These are phyloP conservation scores for Fusarium sterilihyphosum DNA, from an alignment of 2,329 filamentous ascomycete species.

Conservation along the genomic window DNA sequence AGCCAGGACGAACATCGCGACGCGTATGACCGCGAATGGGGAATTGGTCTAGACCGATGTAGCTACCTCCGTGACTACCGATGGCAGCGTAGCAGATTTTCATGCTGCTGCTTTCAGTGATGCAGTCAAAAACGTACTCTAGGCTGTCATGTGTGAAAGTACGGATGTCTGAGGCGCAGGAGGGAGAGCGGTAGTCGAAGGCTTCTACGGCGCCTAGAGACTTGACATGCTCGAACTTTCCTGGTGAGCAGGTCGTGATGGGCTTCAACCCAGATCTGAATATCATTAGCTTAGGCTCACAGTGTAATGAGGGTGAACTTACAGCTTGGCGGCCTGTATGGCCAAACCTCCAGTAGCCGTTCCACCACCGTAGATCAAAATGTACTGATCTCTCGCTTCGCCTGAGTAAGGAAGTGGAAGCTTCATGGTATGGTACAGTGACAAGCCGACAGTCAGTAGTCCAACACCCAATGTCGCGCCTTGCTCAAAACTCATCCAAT, in stretches of 20 bases:
- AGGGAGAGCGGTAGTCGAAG: conserved; percentile 1
- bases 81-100: conserved; percentile 1
- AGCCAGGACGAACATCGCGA: conserved; percentile 32
- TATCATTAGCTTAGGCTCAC: not conserved
- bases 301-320: not conserved
- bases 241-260: not conserved
- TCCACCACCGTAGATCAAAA: not conserved
- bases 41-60: conserved; percentile 35
- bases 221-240: conserved; percentile 8
- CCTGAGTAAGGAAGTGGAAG: not conserved
- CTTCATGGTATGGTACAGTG: not conserved
- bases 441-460: not conserved
- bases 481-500: conserved; percentile 11
- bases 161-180: conserved; percentile 5
- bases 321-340: not conserved
- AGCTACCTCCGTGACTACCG: conserved; percentile 1
- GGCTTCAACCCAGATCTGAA: not conserved
- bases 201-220: not conserved
- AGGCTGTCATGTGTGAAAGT: not conserved
- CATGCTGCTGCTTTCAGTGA: conserved; percentile 1
- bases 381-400: not conserved
- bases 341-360: not conserved
- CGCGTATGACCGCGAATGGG: conserved; percentile 39
- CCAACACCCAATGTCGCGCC: conserved; percentile 21
- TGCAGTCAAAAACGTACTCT: not conserved